Conservation (phyloP, 805 yeast species). For the Pichia scutulata region DNA sequence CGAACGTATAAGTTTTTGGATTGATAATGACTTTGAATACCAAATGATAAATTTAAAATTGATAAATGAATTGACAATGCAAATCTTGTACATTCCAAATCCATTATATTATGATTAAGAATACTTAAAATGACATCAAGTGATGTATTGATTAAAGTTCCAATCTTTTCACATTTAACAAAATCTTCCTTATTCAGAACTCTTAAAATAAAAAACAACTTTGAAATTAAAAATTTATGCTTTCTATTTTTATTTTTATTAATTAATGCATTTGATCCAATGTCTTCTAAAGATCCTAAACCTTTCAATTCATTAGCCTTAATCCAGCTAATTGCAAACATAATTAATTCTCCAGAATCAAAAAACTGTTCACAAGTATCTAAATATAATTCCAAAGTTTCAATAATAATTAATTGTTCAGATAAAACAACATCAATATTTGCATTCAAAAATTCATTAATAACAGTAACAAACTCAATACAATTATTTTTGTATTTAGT, state of each 20-base stretch:
- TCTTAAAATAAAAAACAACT: constrained; percentile 54
- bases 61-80: constrained; percentile 53
- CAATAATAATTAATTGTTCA: constrained; percentile 59
- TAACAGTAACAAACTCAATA: constrained; percentile 26
- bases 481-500: constrained; percentile 17
- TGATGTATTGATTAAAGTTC: constrained; percentile 36
- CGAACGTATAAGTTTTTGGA: constrained; percentile 36
- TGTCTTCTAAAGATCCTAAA: constrained; percentile 35
- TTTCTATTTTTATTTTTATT: constrained; percentile 40
- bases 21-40: constrained; percentile 17
- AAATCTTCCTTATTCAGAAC: constrained; percentile 30
- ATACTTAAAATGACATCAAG: constrained; percentile 55
- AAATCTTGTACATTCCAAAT: constrained; percentile 54
- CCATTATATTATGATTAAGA: constrained; percentile 39
- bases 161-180: constrained; percentile 16
- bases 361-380: constrained; percentile 34
- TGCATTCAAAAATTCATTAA: constrained; percentile 38
- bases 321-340: constrained; percentile 38
- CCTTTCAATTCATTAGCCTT: constrained; percentile 53
- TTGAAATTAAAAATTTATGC: constrained; percentile 47
- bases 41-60: constrained; percentile 30
- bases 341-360: constrained; percentile 33
- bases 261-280: constrained; percentile 20
- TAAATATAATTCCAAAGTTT: constrained; percentile 50
- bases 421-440: constrained; percentile 40